Evolutionary conservation across 1,284 basidiomycete species (phyloP).

Genomic region (Ustilago tritici): DNA sequence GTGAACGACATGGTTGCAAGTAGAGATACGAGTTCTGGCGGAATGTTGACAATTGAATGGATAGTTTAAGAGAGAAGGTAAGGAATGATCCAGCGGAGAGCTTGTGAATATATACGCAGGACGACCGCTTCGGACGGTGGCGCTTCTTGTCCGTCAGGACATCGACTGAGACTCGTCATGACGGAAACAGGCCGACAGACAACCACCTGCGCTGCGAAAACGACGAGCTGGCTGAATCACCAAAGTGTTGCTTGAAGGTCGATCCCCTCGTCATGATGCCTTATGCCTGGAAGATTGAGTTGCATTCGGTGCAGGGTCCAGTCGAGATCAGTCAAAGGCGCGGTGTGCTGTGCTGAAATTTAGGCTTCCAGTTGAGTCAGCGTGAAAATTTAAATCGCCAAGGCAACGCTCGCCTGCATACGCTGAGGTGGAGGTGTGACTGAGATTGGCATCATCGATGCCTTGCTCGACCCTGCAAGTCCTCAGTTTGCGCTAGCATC

Average conservation of each 20-base stretch:
- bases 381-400: slow-evolving; percentile 2
- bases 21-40: not conserved
- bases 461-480: not conserved
- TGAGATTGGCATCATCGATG: slow-evolving; percentile 24
- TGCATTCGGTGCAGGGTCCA: slow-evolving; percentile 7
- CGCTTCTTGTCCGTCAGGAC: not conserved
- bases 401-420: not conserved
- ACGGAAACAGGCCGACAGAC: not conserved
- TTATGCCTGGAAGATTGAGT: slow-evolving; percentile 2
- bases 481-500: not conserved
- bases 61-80: not conserved
- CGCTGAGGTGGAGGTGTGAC: slow-evolving; percentile 37
- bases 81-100: not conserved
- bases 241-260: not conserved
- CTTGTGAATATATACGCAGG: not conserved
- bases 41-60: not conserved
- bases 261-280: not conserved
- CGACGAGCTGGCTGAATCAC: not conserved
- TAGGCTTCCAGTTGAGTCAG: slow-evolving; percentile 23
- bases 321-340: not conserved
- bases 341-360: not conserved
- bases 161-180: no score
- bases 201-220: not conserved
- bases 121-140: not conserved
- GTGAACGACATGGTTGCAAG: slow-evolving; percentile 28